Base-by-base conservation (phyloP, 768 basidiomycete genomes). In the Tricholomella constricta region DNA sequence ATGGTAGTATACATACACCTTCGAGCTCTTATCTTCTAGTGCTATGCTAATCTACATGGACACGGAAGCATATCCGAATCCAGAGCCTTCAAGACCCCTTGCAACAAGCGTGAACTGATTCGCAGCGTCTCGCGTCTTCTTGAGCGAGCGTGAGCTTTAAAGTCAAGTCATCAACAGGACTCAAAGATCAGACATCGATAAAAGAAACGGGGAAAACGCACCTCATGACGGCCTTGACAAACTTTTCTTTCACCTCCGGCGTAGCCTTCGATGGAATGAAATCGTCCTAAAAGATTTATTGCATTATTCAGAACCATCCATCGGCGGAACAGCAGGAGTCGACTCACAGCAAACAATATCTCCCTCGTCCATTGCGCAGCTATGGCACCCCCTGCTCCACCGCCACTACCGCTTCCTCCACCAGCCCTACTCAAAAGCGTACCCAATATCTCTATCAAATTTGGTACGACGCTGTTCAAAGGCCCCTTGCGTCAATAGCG, bases 31-130 rank as follows among this genome's bases (percentile, higher is more conserved):
- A n/a, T n/a, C n/a, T n/a, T n/a, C n/a, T n/a, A n/a, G n/a, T n/a
- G n/a, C n/a, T n/a, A n/a, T n/a, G n/a, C n/a, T n/a, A n/a, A n/a
- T n/a, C 50, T 64, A 83, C 79, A 83, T 81, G 31, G 77, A 75
- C 47, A 84, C 73, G 4, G 86, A 84, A 2, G 91, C 84, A 67
- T 89, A 92, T 7, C 93, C 93, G 68, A 94, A 95, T 55, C 82
- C 86, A 8, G 91, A 88, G 7, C 88, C 90, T 59, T 91, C 91
- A 51, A 94, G 68, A 2, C 93, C 93, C 62, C 93, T 72, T 10
- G 91, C 88, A 17, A 96, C 80, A 0, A 96, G 76, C 1, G 88
- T 87, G 67, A 96, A 94, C 56, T 95, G 90, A 58, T 93, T 85
- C 10, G 91, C 85, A 0, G 93, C 92, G 34, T 94, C 92, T 56